Conservation (phyloP, 2,329 filamentous ascomycete species). For the Zalaria obscura region DNA sequence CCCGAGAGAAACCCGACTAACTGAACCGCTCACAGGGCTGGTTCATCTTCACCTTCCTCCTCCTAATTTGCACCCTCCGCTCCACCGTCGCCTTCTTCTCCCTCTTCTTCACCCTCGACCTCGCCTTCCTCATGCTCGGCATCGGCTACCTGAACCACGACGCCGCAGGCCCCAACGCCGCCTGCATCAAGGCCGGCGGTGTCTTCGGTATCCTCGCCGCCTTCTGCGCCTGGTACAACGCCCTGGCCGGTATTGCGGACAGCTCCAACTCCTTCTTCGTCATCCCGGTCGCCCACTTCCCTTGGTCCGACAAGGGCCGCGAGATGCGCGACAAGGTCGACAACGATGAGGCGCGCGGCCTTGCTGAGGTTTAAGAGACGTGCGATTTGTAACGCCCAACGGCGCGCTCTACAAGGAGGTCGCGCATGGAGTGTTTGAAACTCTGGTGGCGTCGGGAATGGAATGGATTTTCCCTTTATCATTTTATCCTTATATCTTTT, state of each 20-base stretch:
- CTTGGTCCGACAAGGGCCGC: slow-evolving; percentile 72
- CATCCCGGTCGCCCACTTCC: slow-evolving; percentile 85
- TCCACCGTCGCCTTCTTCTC: slow-evolving; percentile 45
- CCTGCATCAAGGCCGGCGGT: slow-evolving; percentile 37
- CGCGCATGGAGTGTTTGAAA: too few species aligned
- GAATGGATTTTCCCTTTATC: too few species aligned
- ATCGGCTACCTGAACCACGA: slow-evolving; percentile 36
- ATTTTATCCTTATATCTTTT: too few species aligned
- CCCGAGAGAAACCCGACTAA: not conserved
- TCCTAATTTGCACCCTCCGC: slow-evolving; percentile 38
- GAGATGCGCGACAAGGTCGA: slow-evolving; percentile 36
- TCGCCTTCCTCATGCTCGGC: slow-evolving; percentile 44
- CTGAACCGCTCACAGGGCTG: slow-evolving; percentile 23
- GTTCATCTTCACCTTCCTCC: slow-evolving; percentile 44
- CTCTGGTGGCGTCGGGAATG: too few species aligned
- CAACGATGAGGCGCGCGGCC: slow-evolving; percentile 24
- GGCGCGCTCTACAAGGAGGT: too few species aligned
- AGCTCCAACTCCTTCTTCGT: slow-evolving; percentile 65
- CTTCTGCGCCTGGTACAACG: slow-evolving; percentile 41
- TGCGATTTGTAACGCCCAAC: too few species aligned
- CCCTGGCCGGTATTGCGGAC: slow-evolving; percentile 40
- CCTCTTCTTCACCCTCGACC: slow-evolving; percentile 43
- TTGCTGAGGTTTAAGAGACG: slow-evolving; percentile 8
- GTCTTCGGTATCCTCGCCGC: slow-evolving; percentile 38
- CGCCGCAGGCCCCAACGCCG: slow-evolving; percentile 23